Conservation (phyloP, 768 basidiomycete genomes). For the Termitomyces sp. region DNA sequence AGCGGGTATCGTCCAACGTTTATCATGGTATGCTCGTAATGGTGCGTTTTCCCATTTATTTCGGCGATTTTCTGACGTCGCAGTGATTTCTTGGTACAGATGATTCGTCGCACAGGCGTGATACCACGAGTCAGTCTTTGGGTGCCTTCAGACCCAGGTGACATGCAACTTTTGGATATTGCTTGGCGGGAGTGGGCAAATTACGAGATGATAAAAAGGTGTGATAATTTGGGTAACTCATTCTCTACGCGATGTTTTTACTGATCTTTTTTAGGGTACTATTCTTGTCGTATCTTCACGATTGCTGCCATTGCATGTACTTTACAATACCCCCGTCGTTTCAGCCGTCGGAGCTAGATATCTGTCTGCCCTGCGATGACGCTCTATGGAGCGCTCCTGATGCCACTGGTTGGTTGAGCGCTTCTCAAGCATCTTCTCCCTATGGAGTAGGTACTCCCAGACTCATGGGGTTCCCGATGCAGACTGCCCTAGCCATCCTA, state of each 20-base stretch:
- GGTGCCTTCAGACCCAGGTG: conserved; percentile 33
- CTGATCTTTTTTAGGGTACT: conserved; percentile 30
- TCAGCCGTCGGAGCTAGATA: conserved; percentile 39
- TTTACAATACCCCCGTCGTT: conserved; percentile 46
- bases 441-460: conserved; percentile 30
- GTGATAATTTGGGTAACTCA: conserved; percentile 9
- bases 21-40: conserved; percentile 59
- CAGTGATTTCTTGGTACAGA: conserved; percentile 22
- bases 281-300: conserved; percentile 50
- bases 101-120: conserved; percentile 42
- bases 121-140: conserved; percentile 41
- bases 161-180: conserved; percentile 29
- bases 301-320: conserved; percentile 51
- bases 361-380: conserved; percentile 54
- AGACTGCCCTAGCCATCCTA: conserved; percentile 28
- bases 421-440: conserved; percentile 25
- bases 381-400: conserved; percentile 46
- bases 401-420: conserved; percentile 43
- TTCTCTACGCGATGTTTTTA: conserved; percentile 3
- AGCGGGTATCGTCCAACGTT: conserved; percentile 42
- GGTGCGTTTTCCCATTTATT: conserved; percentile 29
- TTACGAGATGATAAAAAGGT: conserved; percentile 57
- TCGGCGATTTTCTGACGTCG: not conserved
- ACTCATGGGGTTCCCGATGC: conserved; percentile 34
- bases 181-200: conserved; percentile 55